phyloP scores from a whole-genome alignment of 306 rosid genomes.

The Gillenia trifoliata region DNA sequence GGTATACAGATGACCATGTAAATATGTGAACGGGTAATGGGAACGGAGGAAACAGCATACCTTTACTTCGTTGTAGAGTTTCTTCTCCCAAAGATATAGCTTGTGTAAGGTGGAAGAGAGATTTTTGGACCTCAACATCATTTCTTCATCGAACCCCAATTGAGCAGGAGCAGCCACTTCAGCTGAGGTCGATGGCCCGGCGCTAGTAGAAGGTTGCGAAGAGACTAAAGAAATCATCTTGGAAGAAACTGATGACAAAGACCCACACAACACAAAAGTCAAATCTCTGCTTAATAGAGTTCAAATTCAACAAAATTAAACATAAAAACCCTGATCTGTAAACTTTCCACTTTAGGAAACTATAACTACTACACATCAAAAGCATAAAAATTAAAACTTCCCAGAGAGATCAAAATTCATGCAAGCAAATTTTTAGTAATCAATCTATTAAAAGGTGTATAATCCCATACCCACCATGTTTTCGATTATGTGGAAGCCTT shows the following conservation, averaged over 20 bases:
- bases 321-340: neutral
- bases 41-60: constrained; percentile 34
- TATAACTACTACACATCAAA: neutral
- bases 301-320: constrained; percentile 7
- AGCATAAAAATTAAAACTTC: neutral
- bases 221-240: constrained; percentile 59
- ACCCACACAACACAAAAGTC: constrained; percentile 17
- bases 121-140: constrained; percentile 44
- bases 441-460: neutral
- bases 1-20: neutral
- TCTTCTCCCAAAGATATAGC: constrained; percentile 95
- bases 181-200: constrained; percentile 41
- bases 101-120: constrained; percentile 85
- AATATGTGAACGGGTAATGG: neutral
- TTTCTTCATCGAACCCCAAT: constrained; percentile 41
- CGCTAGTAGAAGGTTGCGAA: constrained; percentile 60
- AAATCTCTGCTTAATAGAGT: constrained; percentile 10
- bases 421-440: neutral
- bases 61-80: constrained; percentile 85
- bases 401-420: constrained; percentile 9
- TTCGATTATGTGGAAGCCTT: constrained; percentile 56
- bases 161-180: constrained; percentile 31
- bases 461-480: constrained; percentile 37
- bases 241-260: constrained; percentile 54
- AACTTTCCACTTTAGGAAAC: neutral